Evolutionary conservation across 2,329 filamentous ascomycete species (phyloP), one percentile per base, ranked within the genome.

Genomic region (Diaporthe vaccinii): DNA sequence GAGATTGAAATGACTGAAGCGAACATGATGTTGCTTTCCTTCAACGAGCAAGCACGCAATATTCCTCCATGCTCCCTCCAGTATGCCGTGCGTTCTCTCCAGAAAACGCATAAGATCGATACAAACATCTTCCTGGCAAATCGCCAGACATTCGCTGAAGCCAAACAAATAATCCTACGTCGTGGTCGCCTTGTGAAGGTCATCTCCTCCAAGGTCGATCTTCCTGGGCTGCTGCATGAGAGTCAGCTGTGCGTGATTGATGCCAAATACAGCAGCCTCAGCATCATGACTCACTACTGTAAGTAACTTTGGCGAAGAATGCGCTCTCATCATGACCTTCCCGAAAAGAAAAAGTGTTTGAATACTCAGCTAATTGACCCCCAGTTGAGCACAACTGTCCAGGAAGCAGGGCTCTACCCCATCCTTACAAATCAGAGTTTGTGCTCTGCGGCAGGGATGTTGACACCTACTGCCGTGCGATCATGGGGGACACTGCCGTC

Each of bases 321-420:
- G 9, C 12, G 9, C 12, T 15, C n/a, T 15, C 12, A 6, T 20
- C 36, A 41, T 28, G 6, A 28, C 12, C 4, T 22, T 22, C 39
- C 6, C 8, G 6, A n/a, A n/a, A n/a, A n/a, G n/a, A n/a, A 8
- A n/a, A 3, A 41, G 8, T n/a, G 34, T 6, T 2, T 17, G 22
- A 31, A 20, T 2, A 14, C 12, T 46, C 10, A 1, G 8, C 61
- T 65, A 7, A 65, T 15, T 22, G 2, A 15, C 2, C 0, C 3
- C 14, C 4, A 65, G 61, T 46, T 3, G 4, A 22, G 20, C 8
- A 12, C 4, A 9, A 46, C 10, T 17, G 3, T 2, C 2, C 2
- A 46, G 25, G 8, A 3, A 1, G 14, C 3, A 2, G 2, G 3
- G 3, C 34, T 34, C 34, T 34, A 34, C 7, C 0, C 8, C 1